A percentile compares a stretch with the other conserved stretches of the same genome.
Evolutionary conservation across 2,329 filamentous ascomycete genomes (phyloP).

Genomic region (Niveomyces coronatus): DNA sequence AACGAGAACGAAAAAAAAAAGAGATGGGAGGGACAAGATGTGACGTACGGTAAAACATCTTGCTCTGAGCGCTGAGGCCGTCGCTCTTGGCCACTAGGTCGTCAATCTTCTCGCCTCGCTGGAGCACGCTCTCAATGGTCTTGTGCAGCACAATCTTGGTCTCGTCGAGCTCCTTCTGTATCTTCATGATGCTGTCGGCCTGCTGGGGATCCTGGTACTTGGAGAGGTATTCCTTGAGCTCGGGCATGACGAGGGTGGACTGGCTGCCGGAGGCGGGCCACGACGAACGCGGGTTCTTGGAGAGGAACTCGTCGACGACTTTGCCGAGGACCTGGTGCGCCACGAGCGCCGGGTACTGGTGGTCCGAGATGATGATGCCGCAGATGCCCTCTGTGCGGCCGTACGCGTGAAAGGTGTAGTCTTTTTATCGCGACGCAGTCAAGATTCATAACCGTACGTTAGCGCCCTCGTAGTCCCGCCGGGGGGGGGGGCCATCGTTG

Average conservation of each 20-base stretch:
- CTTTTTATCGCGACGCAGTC: conserved; percentile 33
- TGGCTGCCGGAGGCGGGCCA: conserved; percentile 49
- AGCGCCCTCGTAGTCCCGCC: conserved; percentile 1
- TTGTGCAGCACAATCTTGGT: conserved; percentile 97
- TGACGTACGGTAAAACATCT: conserved; percentile 88
- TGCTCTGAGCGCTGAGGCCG: conserved; percentile 80
- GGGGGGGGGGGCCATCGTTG: not conserved
- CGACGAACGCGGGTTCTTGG: conserved; percentile 59
- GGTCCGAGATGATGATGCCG: conserved; percentile 67
- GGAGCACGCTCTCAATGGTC: conserved; percentile 79
- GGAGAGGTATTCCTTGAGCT: conserved; percentile 64
- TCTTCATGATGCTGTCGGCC: conserved; percentile 88
- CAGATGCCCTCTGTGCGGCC: conserved; percentile 63
- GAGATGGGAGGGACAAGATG: not conserved
- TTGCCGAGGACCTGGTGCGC: conserved; percentile 83
- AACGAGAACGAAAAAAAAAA: not conserved
- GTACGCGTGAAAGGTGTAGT: conserved; percentile 71
- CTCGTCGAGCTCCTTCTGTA: conserved; percentile 93
- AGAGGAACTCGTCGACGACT: conserved; percentile 76
- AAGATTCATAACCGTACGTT: too few species aligned
- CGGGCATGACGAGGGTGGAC: conserved; percentile 51
- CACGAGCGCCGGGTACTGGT: conserved; percentile 65
- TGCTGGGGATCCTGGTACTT: conserved; percentile 79
- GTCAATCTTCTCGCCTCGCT: conserved; percentile 95
- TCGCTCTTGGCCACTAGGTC: conserved; percentile 89